These are phyloP conservation scores for Nothomitra cinnamomea DNA, from an alignment of 2,329 filamentous ascomycete genomes.

Conservation along the genomic window DNA sequence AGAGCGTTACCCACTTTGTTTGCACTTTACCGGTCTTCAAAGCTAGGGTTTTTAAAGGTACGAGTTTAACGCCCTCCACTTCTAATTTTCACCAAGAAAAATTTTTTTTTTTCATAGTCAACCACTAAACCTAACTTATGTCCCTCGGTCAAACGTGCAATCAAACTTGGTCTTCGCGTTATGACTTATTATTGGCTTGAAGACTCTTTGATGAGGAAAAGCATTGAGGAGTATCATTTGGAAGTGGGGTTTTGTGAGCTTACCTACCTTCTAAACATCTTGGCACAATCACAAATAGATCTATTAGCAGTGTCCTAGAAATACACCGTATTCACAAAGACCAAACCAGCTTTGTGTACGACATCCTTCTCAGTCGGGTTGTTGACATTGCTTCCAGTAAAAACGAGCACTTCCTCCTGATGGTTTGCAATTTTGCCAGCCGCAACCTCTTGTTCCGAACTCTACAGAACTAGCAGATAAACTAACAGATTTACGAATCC, in stretches of 20 bases:
- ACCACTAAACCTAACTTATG: constrained; percentile 5
- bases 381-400: constrained; percentile 28
- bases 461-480: constrained; percentile 14
- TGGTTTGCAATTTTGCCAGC: constrained; percentile 27
- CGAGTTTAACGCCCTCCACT: neutral
- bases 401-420: constrained; percentile 42
- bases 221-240: neutral
- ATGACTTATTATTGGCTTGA: constrained; percentile 26
- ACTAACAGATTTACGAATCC: constrained; percentile 48
- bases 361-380: constrained; percentile 39
- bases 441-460: constrained; percentile 3
- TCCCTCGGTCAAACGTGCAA: constrained; percentile 7
- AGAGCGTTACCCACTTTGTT: constrained; percentile 55
- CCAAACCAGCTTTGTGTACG: constrained; percentile 42
- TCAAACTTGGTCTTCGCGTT: constrained; percentile 6
- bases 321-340: constrained; percentile 52
- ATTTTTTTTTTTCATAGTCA: neutral
- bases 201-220: constrained; percentile 27
- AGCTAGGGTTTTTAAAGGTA: constrained; percentile 26
- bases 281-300: neutral
- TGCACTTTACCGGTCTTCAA: constrained; percentile 45
- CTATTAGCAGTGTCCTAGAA: constrained; percentile 22
- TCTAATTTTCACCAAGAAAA: constrained; percentile 11
- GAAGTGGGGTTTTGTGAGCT: neutral
- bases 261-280: neutral